Conservation (phyloP, 306 rosid species). For the Alnus rubra region DNA sequence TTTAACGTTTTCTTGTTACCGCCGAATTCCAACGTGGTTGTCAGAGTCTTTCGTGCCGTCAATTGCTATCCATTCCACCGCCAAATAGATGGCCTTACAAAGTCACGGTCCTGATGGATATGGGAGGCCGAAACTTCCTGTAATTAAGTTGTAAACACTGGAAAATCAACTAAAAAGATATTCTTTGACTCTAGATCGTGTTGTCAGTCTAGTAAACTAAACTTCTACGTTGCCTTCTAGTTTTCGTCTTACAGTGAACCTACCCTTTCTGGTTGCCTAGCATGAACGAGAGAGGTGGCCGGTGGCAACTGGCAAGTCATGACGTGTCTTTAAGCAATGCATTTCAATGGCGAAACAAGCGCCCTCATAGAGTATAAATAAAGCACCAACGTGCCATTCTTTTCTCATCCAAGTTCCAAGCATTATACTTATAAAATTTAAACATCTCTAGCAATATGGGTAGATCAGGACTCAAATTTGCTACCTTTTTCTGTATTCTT, state of each 20-base stretch:
- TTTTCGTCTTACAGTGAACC: background rate
- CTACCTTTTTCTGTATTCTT: constrained; percentile 20
- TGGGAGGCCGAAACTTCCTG: too few relatives aligned
- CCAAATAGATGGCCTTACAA: too few relatives aligned
- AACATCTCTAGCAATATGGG: constrained; percentile 29
- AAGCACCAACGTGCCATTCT: constrained; percentile 10
- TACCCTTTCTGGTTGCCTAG: background rate
- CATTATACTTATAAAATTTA: too few relatives aligned
- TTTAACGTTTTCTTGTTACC: background rate
- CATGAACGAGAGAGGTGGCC: background rate
- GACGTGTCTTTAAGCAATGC: constrained; percentile 2
- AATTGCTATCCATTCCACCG: background rate
- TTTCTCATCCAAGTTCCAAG: background rate
- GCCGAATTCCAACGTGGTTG: background rate
- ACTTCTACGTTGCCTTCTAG: background rate
- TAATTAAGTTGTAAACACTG: background rate
- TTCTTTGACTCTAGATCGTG: background rate
- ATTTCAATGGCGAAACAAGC: background rate
- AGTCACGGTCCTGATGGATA: too few relatives aligned
- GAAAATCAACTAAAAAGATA: background rate
- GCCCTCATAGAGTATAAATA: constrained; percentile 33
- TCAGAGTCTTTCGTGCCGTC: background rate
- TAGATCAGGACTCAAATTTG: constrained; percentile 25
- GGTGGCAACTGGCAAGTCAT: background rate
- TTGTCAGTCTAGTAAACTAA: constrained; percentile 18